Evolutionary conservation across 192 early-diverging fungal species (phyloP).

Genomic region (Podochytrium sp.): DNA sequence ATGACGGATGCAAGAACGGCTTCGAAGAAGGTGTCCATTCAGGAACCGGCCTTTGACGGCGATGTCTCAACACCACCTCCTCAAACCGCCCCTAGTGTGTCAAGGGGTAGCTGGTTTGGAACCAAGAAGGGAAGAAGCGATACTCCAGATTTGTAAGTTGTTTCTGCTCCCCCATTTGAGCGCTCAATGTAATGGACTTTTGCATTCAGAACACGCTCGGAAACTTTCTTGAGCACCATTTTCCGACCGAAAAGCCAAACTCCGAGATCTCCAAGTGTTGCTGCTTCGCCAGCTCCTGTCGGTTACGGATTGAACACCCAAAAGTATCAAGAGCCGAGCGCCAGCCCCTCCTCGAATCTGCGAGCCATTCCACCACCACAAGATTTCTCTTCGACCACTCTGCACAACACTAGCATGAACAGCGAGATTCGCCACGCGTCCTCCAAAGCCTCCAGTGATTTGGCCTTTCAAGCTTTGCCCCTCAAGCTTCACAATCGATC

Average conservation of each 20-base stretch:
- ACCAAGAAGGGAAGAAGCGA: too few relatives aligned
- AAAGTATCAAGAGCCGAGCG: not conserved
- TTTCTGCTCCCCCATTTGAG: too few relatives aligned
- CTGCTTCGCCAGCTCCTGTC: not conserved
- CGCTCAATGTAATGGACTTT: not conserved
- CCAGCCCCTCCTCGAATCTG: not conserved
- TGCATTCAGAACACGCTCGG: not conserved
- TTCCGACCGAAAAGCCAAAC: not conserved
- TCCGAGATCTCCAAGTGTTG: not conserved
- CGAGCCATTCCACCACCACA: too few relatives aligned
- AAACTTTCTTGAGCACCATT: not conserved
- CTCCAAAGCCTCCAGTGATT: not conserved
- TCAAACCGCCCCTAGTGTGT: too few relatives aligned
- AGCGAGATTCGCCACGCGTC: not conserved
- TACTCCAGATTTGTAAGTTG: too few relatives aligned
- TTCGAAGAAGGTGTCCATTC: constrained; percentile 11
- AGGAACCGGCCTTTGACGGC: not conserved
- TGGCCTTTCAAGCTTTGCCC: too few relatives aligned
- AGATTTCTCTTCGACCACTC: not conserved
- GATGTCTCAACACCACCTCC: not conserved
- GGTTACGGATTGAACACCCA: not conserved
- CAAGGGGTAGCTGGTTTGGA: too few relatives aligned
- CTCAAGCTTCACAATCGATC: not conserved
- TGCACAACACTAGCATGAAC: not conserved
- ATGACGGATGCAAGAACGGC: not conserved